A percentile compares a stretch with the other conserved stretches of the same genome.
Conservation (phyloP, 108 stramenopile species). For the Cyclotella cryptica region DNA sequence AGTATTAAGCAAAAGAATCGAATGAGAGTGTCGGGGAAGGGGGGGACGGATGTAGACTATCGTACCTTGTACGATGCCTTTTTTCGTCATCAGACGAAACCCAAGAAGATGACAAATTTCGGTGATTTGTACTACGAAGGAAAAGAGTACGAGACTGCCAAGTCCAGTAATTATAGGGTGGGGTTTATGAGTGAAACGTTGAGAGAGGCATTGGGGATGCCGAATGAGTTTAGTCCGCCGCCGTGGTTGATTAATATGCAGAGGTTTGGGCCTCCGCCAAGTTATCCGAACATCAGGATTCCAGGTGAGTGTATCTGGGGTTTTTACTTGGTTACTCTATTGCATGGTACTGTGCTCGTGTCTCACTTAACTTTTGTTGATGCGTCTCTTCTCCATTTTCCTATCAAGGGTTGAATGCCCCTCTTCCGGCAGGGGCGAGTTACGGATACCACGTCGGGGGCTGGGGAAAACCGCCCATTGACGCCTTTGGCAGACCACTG, state of each 20-base stretch:
- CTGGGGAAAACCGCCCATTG: constrained; percentile 92
- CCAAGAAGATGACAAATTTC: constrained; percentile 71
- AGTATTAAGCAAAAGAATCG: constrained; percentile 93
- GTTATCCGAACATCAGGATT: constrained; percentile 91
- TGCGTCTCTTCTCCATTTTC: background rate
- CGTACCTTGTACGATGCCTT: constrained; percentile 97
- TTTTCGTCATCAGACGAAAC: constrained; percentile 98
- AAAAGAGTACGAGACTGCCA: constrained; percentile 92
- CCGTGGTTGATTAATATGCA: too few species aligned
- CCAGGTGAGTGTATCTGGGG: too few species aligned
- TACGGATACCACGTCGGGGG: constrained; percentile 97
- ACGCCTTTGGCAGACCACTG: constrained; percentile 82
- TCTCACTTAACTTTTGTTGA: background rate
- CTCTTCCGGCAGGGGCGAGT: constrained; percentile 89
- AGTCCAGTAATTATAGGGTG: constrained; percentile 61
- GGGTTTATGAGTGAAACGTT: constrained; percentile 72
- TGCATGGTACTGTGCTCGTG: background rate
- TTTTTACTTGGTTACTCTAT: constrained; percentile 50
- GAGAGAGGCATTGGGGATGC: constrained; percentile 90
- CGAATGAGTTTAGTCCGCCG: constrained; percentile 85
- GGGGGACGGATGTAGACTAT: constrained; percentile 98
- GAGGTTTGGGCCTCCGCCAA: constrained; percentile 97
- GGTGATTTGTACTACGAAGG: constrained; percentile 99
- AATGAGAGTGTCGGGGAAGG: constrained; percentile 88
- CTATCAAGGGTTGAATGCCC: constrained; percentile 83